phyloP scores from a whole-genome alignment of 495 filamentous ascomycete species.

The Parathielavia appendiculata region DNA sequence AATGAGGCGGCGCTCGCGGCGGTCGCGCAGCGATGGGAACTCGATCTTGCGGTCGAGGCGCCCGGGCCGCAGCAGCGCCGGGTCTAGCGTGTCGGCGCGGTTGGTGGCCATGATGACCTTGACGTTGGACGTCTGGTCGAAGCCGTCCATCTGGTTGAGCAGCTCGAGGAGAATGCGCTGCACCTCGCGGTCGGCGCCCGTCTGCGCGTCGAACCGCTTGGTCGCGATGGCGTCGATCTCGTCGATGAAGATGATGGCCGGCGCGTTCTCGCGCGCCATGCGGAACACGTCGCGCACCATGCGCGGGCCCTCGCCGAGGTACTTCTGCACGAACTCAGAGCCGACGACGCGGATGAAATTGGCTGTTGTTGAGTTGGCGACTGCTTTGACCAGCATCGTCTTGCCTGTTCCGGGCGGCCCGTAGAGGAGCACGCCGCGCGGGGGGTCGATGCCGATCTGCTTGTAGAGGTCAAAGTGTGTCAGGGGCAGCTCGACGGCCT shows the following conservation, averaged over 20 bases:
- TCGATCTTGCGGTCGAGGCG: conserved; percentile 98
- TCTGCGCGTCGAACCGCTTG: conserved; percentile 98
- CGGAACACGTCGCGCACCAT: conserved; percentile 99
- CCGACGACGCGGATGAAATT: conserved; percentile 98
- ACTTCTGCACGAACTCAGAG: conserved; percentile 98
- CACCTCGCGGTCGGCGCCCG: conserved; percentile 93
- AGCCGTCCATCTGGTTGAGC: conserved; percentile 99
- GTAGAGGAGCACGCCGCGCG: conserved; percentile 91
- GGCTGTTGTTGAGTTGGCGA: conserved; percentile 95
- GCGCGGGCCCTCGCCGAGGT: conserved; percentile 91
- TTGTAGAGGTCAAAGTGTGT: conserved; percentile 98
- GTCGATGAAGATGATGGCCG: conserved; percentile 98
- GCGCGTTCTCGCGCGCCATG: conserved; percentile 97
- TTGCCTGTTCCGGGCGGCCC: conserved; percentile 96
- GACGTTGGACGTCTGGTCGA: conserved; percentile 96
- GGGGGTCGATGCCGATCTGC: conserved; percentile 97
- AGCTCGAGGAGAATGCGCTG: conserved; percentile 96
- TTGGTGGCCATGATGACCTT: conserved; percentile 99
- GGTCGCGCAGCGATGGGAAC: conserved; percentile 85
- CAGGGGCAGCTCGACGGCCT: conserved; percentile 92
- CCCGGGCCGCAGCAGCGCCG: conserved; percentile 86
- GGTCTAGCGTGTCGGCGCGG: conserved; percentile 93
- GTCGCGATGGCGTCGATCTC: conserved; percentile 99
- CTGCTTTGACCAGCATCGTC: conserved; percentile 98
- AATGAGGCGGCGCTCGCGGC: conserved; percentile 89